Evolutionary conservation across 768 basidiomycete species (phyloP), one percentile per base, ranked within the genome.

Genomic region (Neoboletus magnificus): DNA sequence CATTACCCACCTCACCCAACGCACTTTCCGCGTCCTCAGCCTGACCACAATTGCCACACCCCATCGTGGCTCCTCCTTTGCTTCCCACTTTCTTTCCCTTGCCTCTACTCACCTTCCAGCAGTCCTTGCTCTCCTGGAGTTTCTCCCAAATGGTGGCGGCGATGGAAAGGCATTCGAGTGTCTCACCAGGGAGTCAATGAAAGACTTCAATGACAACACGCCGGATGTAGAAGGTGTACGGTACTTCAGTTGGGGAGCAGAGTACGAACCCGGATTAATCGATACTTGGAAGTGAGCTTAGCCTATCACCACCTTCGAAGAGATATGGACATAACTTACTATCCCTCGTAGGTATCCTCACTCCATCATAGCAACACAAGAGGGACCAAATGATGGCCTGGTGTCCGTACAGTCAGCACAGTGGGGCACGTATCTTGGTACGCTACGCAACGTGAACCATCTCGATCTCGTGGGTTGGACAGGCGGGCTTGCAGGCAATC

Each of bases 381-480:
- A 97, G 73, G 96, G 95, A 18, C 84, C 91, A 32, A 97, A 98
- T 64, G 93, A 98, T 69, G 97, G 97, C 1, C 80, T 99, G 45
- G 96, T 99, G 44, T 89, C 87, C 44, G 84, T 96, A 42, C 77
- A 86, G 56, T 93, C 91, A 5, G 85, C 93, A 3, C 84, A 86
- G 78, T 96, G 95, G 93, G 97, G 97, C 36, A 93, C 87, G 18
- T 98, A 98, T 67, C 81, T 92, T 48, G 97, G 94, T n/a, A 98
- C 96, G 2, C 76, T 99, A 20, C 79, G 82, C 36, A 81, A 89
- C 54, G 97, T 97, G 16, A 96, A 92, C 64, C 97, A 99, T 67
- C 81, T 96, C 35, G 91, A 93, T 66, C 81, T 92, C 36, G 91
- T 97, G 12, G 93, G 95, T 7, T 98, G 95, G 96, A 87, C 93